phyloP scores from a whole-genome alignment of 306 rosid genomes.

The Carpinus viminea region DNA sequence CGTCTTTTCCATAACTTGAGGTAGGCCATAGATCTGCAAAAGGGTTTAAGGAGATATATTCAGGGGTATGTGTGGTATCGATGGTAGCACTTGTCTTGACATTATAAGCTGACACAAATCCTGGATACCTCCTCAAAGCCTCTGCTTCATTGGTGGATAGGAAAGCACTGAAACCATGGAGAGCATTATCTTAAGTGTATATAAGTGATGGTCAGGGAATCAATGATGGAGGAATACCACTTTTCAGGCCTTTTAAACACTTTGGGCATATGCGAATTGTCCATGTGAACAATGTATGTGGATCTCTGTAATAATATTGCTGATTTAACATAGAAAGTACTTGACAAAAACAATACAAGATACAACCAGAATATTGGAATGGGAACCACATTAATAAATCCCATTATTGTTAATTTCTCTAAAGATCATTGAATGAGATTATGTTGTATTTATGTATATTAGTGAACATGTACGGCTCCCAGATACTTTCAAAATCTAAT shows the following conservation, averaged over 20 bases:
- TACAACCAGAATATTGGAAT: not conserved
- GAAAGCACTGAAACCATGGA: conserved; percentile 38
- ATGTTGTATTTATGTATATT: no score
- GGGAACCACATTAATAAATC: no score
- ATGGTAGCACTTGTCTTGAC: conserved; percentile 23
- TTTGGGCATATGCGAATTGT: conserved; percentile 19
- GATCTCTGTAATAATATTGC: not conserved
- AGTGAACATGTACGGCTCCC: no score
- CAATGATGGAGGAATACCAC: conserved; percentile 27
- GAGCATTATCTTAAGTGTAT: conserved; percentile 34
- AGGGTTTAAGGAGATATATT: conserved; percentile 34
- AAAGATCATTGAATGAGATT: no score
- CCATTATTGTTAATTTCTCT: no score
- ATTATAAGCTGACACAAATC: conserved; percentile 28
- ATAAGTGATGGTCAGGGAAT: conserved; percentile 24
- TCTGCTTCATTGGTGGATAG: conserved; percentile 31
- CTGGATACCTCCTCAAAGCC: conserved; percentile 18
- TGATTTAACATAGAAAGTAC: not conserved
- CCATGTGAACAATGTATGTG: conserved; percentile 23
- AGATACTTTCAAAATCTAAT: no score
- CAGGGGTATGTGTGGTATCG: conserved; percentile 48
- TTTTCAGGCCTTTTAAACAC: not conserved
- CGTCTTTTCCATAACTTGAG: conserved; percentile 31
- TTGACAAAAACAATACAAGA: not conserved
- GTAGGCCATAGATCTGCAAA: conserved; percentile 34